Evolutionary conservation across 2,329 filamentous ascomycete species (phyloP).

Genomic region (Alternaria sp.): DNA sequence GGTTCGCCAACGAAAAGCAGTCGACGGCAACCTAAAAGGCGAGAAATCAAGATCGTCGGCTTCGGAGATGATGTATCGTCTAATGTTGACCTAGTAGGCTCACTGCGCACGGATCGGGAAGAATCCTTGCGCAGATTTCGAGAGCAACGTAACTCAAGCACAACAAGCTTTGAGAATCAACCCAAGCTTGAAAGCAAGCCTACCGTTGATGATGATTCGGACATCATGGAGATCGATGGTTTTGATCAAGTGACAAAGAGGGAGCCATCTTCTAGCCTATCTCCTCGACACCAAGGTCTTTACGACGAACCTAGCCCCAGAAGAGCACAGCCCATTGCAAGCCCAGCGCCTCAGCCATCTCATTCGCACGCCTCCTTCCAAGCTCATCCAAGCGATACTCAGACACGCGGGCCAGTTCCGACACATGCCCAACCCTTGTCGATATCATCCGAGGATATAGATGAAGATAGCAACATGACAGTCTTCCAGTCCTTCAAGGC

Average conservation of each 20-base stretch:
- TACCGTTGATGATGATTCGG: background rate
- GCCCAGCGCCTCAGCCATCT: background rate
- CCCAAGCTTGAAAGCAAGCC: constrained; percentile 2
- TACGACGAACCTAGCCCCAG: constrained; percentile 24
- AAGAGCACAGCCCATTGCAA: background rate
- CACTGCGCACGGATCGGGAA: constrained; percentile 20
- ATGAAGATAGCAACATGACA: background rate
- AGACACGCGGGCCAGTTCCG: background rate
- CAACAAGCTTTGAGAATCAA: constrained; percentile 19
- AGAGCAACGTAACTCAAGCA: constrained; percentile 23
- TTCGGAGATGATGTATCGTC: constrained; percentile 20
- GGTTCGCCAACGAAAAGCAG: constrained; percentile 27
- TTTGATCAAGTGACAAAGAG: background rate
- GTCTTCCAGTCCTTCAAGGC: constrained; percentile 40
- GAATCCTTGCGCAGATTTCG: constrained; percentile 24
- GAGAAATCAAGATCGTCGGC: constrained; percentile 32
- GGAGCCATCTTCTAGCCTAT: constrained; percentile 12
- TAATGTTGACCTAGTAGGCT: constrained; percentile 3
- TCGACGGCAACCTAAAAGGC: constrained; percentile 30
- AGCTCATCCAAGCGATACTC: background rate
- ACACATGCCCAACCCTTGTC: background rate
- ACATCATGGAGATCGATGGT: constrained; percentile 16
- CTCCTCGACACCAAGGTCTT: constrained; percentile 30
- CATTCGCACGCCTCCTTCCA: background rate
- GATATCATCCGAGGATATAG: background rate